Evolutionary conservation across 2,329 filamentous ascomycete genomes (phyloP), one percentile per base, ranked within the genome.

Genomic region (Cytospora piceae): DNA sequence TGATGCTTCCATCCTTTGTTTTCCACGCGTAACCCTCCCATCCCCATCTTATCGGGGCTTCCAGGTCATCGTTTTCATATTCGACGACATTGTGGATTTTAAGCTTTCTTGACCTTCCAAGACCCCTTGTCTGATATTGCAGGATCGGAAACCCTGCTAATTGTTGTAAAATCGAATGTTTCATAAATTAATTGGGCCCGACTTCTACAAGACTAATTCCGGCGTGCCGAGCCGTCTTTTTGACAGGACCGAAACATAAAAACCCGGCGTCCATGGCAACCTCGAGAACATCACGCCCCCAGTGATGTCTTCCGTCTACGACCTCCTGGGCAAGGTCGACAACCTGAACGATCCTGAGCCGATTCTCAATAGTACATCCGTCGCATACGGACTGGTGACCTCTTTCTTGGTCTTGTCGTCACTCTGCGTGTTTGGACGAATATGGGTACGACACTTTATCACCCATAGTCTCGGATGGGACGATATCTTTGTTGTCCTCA

Each of bases 291-390:
- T 32, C 46, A 32, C 24, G 37, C 24, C n/a, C n/a, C n/a, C 49
- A 54, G 65, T 64, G 58, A 69, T 58, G 64, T 63, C 57, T 56
- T 69, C 68, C 53, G 63, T 71, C 32, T 51, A 69, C 9, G 66
- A 67, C 24, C 51, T 69, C 31, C 55, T 71, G 54, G 70, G 69
- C 58, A 61, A 64, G 64, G 34, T 65, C 62, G 63, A 71, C 51
- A 71, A 71, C 46, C 57, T 71, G 46, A 51, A 32, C 9, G 69
- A 71, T 20, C 69, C 70, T 12, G 46, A 42, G 24, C 70, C 69
- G 29, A 14, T 56, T 4, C 49, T 71, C 22, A 70, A 71, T 53
- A 52, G 58, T 14, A 49, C 34, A 39, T 8, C 64, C 7, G 64
- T 67, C 14, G 59, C 69, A 14, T 63, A 69, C 46, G 69, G 64